Evolutionary conservation across 2,329 filamentous ascomycete species (phyloP), one percentile per base, ranked within the genome.

Genomic region (Colletotrichum sp.): DNA sequence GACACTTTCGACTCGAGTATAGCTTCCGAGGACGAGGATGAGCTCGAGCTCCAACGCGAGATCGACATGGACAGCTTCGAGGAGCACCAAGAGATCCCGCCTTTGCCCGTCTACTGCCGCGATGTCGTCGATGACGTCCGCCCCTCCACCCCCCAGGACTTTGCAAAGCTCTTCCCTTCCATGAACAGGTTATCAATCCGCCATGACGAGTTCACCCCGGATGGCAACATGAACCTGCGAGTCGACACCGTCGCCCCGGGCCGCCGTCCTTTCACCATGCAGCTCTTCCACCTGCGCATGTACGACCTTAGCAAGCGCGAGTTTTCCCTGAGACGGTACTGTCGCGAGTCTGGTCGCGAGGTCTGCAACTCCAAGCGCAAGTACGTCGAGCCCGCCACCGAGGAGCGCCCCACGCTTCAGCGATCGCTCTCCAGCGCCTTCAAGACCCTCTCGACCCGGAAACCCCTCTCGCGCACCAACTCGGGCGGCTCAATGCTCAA

Each of bases 191-290:
- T 99, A 68, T 92, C 92, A 44, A 95, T 99, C 81, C 92, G 94
- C 32, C 96, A 99, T 83, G 97, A 99, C 83, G 95, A 98, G 85
- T 92, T 95, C 65, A 97, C 96, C 0, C 86, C 93, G 6, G 96
- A 99, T 83, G 96, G 96, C 44, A 98, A 98, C 88, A 98, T 98
- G 95, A 99, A 99, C 83, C 89, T 99, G 73, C 93, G 96, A 36
- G 90, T 99, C 75, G 96, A 98, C 83, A 96, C 95, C 8, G 88
- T 94, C 78, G 91, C 95, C 62, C 89, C 90, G 30, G 90, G 90
- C 55, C 91, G 91, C 78, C 91, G 92, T 78, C 92, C 92, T 79
- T 91, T 94, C 80, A 95, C 93, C 7, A 86, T 92, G 13, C 91
- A 93, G 83, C 92, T 99, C 64, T 99, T 98, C 86, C 96, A 99